Conservation (phyloP, 2,329 filamentous ascomycete genomes). For the Aspergillus quadrilineatus region DNA sequence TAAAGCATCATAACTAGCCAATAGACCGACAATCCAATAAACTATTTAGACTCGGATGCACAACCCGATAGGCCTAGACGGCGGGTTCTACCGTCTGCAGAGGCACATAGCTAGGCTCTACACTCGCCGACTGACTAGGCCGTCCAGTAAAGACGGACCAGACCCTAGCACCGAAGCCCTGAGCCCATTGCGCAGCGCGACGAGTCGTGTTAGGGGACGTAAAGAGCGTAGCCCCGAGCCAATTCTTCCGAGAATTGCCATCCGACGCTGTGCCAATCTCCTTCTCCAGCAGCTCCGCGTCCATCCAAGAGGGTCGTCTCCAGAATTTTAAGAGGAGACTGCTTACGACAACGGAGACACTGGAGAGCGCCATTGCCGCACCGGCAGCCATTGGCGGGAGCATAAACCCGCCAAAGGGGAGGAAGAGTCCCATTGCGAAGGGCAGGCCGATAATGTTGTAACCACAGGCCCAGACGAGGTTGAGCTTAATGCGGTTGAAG, state of each 20-base stretch:
- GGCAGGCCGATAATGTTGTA: conserved; percentile 92
- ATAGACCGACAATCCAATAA: not conserved
- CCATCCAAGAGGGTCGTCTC: conserved; percentile 83
- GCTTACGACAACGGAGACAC: conserved; percentile 83
- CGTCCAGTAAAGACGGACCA: conserved; percentile 33
- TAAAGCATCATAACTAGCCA: conserved; percentile 9
- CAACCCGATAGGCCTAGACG: conserved; percentile 17
- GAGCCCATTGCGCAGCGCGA: conserved; percentile 21
- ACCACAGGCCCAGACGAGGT: conserved; percentile 85
- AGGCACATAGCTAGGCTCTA: conserved; percentile 45
- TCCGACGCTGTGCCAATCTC: conserved; percentile 42
- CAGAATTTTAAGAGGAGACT: conserved; percentile 84
- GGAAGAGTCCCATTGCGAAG: conserved; percentile 94
- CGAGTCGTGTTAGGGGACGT: conserved; percentile 16
- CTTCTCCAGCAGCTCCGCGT: conserved; percentile 63
- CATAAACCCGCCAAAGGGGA: conserved; percentile 77
- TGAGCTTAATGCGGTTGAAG: conserved; percentile 90
- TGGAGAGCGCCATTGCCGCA: conserved; percentile 88
- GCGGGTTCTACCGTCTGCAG: conserved; percentile 45
- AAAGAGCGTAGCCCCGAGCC: conserved; percentile 33
- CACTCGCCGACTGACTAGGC: conserved; percentile 26
- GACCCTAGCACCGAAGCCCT: conserved; percentile 20
- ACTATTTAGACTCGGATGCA: not conserved
- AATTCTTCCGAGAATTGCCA: conserved; percentile 22
- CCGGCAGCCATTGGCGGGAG: conserved; percentile 93